Base-by-base conservation (phyloP, 805 yeast species). In the Metschnikowia corniflorae region DNA sequence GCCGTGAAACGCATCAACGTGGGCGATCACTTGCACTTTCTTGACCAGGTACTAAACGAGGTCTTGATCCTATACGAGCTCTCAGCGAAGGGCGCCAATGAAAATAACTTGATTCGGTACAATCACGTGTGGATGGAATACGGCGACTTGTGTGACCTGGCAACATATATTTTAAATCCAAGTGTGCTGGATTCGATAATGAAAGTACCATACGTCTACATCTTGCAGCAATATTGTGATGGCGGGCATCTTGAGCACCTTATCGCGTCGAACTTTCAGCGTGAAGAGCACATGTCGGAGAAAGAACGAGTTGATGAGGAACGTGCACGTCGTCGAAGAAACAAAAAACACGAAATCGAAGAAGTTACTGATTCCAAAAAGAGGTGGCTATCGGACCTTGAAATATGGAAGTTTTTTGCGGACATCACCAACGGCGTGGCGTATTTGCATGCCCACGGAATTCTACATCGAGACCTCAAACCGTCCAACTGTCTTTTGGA, bases 61-160 rank as follows among this genome's bases (percentile, higher is more conserved):
- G 96, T 88, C 3, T 73, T 82, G 45, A 74, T 89, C 33, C 60
- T 88, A 24, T 82, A 73, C 49, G 71, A 71, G 46, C 53, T 75
- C 17, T 70, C 77, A 3, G 68, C 59, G 46, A 39, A 60, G 37
- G 63, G 68, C 24, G 58, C 71, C 65, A 74, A 29, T 31, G 69
- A 63, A 31, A 60, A 63, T 40, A 83, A 87, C 55, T 69, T 88
- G 47, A 86, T 88, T 18, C 75, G 83, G 15, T 88, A 88, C 54
- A 87, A 88, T 53, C 96, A 88, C 59, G 96, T 87, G 17, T 88
- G 96, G 96, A 58, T 88, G 21, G 96, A 88, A 53, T 68, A 81
- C 51, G 83, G 34, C 2, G 61, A 59, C 77, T 82, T 23, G 57
- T 69, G 49, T 63, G 81, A 38, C 70, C 82, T 26, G 61, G 35